Base-by-base conservation (phyloP, 208 protist genomes). In the Acanthamoeba castellanii region DNA sequence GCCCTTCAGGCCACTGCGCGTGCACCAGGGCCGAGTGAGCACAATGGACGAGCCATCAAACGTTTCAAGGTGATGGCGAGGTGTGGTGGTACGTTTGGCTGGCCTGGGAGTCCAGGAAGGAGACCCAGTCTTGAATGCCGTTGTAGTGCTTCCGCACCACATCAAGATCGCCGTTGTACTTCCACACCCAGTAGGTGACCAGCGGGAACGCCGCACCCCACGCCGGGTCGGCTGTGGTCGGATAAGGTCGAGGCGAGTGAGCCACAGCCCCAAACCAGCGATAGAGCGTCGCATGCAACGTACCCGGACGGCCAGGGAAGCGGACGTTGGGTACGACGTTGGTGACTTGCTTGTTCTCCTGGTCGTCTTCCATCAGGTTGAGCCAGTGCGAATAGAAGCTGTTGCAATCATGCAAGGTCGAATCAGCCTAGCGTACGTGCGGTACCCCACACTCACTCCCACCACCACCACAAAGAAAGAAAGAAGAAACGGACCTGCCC, bases 321-420 rank as follows among this genome's bases (percentile, higher is more conserved):
- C 95, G 89, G 3, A 85, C 50, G 27, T 50, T 95, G 20, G 96
- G 96, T 2, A 96, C 96, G 16, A 96, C 93, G 57, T 96, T 95
- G 45, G 96, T 94, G 25, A 97, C 59, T 18, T 92, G 87, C 50
- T 95, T 59, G 25, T 37, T 18, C 14, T 68, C 78, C 27, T 89
- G 30, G 20, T 68, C 61, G 42, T 59, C 27, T 11, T 34, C 85
- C 32, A 95, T 64, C 76, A 68, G 18, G 61, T 34, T 14, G 27
- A 74, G 13, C 47, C 18, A 91, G 47, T 52, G 52, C 16, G 34
- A 34, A 27, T 95, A 93, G 90, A 96, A 95, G 13, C 37, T 70
- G 64, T 70, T 0, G n/a, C 11, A 16, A n/a, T n/a, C n/a, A n/a
- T 70, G 61, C 27, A 18, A 70, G 64, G 18, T 70, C 0, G 64